Base-by-base conservation (phyloP, 2,329 filamentous ascomycete species). In the Exophiala sideris region DNA sequence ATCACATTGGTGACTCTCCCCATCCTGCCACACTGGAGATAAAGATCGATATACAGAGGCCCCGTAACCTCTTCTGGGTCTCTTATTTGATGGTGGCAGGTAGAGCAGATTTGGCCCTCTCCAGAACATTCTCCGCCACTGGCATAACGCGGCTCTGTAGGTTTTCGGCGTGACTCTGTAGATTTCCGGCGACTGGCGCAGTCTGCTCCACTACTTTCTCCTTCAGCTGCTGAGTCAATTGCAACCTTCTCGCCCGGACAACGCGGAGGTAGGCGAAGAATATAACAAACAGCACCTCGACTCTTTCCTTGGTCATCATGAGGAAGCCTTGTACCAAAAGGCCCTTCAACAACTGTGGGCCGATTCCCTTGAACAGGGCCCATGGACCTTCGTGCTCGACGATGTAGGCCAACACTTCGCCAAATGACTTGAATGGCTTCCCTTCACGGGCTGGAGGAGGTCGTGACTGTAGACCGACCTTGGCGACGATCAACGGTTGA, bases 221-320 rank as follows among this genome's bases (percentile, higher is more conserved):
- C 10, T 42, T 42, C 16, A 42, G 40, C 40, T 42, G 16, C 10
- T 85, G 84, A 12, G 84, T 77, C 67, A 85, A 87, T 61, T 83
- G 79, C 40, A 95, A 75, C 68, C 87, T 86, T 62, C 87, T 79
- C 41, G 84, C 80, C 64, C 83, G 84, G 53, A 95, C 65, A 62
- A 84, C 83, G 62, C 85, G 83, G 49, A 96, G 68, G 65, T 94
- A 95, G 64, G 89, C 83, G 71, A 96, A 85, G 47, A 99, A 80
- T 24, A 96, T 75, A 59, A 97, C 78, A 69, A 96, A 97, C 41
- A 91, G 70, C 12, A 97, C 76, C 71, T 97, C 94, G 72, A 97
- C 89, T 63, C 89, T 90, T 74, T 99, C 94, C 75, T 99, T 99
- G 45, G 91, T 94, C 91, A 96, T 99, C 94, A 99, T 99, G 36